Evolutionary conservation across 1,284 basidiomycete species (phyloP).

Genomic region (Athelia sp.): DNA sequence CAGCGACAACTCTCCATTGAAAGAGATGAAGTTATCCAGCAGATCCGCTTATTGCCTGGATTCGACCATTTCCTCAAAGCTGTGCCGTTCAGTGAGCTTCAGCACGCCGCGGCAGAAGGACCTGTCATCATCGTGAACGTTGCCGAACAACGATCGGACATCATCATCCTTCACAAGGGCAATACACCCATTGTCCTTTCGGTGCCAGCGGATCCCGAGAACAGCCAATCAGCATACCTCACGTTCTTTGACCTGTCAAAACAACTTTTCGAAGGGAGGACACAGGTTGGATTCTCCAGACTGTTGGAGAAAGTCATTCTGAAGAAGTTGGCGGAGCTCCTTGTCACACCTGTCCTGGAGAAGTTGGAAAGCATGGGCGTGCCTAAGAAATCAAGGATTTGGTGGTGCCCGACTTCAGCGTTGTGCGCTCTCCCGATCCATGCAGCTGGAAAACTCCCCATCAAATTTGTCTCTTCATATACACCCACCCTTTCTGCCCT

Average conservation of each 20-base stretch:
- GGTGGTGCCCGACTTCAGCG: slow-evolving; percentile 38
- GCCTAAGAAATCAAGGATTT: slow-evolving; percentile 25
- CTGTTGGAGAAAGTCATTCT: slow-evolving; percentile 14
- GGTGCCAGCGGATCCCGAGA: slow-evolving; percentile 15
- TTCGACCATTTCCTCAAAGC: slow-evolving; percentile 23
- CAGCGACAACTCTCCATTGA: slow-evolving; percentile 15
- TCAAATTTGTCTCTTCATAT: slow-evolving; percentile 33
- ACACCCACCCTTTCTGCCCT: slow-evolving; percentile 29
- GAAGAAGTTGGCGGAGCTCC: slow-evolving; percentile 24
- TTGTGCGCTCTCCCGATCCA: slow-evolving; percentile 34
- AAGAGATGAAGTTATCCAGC: slow-evolving; percentile 15
- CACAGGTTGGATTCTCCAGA: slow-evolving; percentile 3
- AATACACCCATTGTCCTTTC: slow-evolving; percentile 7
- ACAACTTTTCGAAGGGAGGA: not conserved
- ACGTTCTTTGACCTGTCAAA: not conserved
- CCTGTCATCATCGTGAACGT: slow-evolving; percentile 31
- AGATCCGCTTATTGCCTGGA: slow-evolving; percentile 21
- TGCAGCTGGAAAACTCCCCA: slow-evolving; percentile 27
- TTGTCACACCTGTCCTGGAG: slow-evolving; percentile 26
- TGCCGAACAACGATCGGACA: slow-evolving; percentile 19
- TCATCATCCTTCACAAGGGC: slow-evolving; percentile 16
- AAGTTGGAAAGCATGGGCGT: not conserved
- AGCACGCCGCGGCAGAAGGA: slow-evolving; percentile 23
- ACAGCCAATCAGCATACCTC: slow-evolving; percentile 8
- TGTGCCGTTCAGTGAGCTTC: slow-evolving; percentile 19